Percentiles rank a stretch among this genome's conserved stretches.
Conservation (phyloP, 805 yeast species). For the Allodekkera sacchari region DNA sequence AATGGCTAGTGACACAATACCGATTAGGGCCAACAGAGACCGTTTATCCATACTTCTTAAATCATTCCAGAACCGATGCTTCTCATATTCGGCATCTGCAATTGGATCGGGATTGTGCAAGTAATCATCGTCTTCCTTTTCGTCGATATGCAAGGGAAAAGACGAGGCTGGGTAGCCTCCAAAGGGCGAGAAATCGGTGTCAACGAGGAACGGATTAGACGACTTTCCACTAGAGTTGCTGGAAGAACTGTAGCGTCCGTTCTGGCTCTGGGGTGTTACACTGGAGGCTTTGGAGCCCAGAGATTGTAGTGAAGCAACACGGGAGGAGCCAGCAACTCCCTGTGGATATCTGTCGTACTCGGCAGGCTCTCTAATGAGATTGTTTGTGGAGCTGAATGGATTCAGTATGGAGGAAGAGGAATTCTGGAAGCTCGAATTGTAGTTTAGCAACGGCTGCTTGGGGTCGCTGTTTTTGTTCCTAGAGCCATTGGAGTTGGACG, state of each 20-base stretch:
- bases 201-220: conserved; percentile 35
- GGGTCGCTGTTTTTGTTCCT: conserved; percentile 9
- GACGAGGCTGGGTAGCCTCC: conserved; percentile 95
- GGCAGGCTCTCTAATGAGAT: conserved; percentile 18
- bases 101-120: conserved; percentile 95
- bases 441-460: conserved; percentile 13
- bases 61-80: conserved; percentile 56
- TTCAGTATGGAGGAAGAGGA: conserved; percentile 21
- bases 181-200: conserved; percentile 76
- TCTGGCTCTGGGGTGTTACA: not conserved
- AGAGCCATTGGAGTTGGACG: conserved; percentile 14
- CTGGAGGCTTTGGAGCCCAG: conserved; percentile 23
- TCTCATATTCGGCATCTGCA: conserved; percentile 79
- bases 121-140: conserved; percentile 91
- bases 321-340: conserved; percentile 39
- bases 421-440: conserved; percentile 17
- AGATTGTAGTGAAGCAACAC: conserved; percentile 47
- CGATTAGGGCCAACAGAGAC: conserved; percentile 54
- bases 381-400: conserved; percentile 23
- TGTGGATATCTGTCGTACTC: conserved; percentile 66
- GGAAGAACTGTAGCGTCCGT: conserved; percentile 4
- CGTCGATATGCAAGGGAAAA: conserved; percentile 86
- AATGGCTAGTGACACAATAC: conserved; percentile 46
- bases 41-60: conserved; percentile 57
- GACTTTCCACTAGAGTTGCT: conserved; percentile 16